Evolutionary conservation across 2,329 filamentous ascomycete genomes (phyloP).

Genomic region (Sporothrix curviconia): DNA sequence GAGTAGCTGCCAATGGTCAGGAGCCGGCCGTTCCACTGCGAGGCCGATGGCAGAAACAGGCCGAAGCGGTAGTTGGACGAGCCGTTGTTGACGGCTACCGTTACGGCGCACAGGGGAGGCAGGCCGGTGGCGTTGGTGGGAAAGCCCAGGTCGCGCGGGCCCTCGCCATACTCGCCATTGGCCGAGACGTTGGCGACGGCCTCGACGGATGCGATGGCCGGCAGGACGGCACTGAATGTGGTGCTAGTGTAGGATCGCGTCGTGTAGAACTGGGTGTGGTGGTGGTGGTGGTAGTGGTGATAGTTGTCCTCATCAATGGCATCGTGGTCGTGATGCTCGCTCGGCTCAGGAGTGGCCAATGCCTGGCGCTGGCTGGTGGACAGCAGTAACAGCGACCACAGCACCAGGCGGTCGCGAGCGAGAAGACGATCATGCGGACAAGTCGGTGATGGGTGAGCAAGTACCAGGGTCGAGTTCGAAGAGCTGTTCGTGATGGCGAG

Average conservation of each 20-base stretch:
- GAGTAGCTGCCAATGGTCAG: slow-evolving; percentile 34
- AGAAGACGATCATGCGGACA: slow-evolving; percentile 1
- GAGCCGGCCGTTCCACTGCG: slow-evolving; percentile 30
- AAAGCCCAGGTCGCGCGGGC: slow-evolving; percentile 28
- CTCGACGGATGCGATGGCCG: slow-evolving; percentile 28
- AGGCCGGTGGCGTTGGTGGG: slow-evolving; percentile 31
- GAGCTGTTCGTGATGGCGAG: too few species aligned
- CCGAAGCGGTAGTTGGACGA: slow-evolving; percentile 32
- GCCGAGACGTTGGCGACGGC: slow-evolving; percentile 26
- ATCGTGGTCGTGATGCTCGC: neutral
- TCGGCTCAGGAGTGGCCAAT: neutral
- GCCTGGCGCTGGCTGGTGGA: neutral
- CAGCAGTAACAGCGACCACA: slow-evolving; percentile 2
- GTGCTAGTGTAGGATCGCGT: slow-evolving; percentile 3
- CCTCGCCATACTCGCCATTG: slow-evolving; percentile 33
- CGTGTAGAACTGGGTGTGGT: neutral
- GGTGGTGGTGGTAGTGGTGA: neutral
- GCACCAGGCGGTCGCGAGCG: neutral
- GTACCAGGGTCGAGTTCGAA: too few species aligned
- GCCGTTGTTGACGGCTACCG: slow-evolving; percentile 29
- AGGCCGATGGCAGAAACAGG: slow-evolving; percentile 30
- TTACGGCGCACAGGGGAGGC: slow-evolving; percentile 34
- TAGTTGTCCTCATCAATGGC: neutral
- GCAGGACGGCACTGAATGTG: slow-evolving; percentile 12
- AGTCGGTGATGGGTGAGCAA: neutral